These are phyloP conservation scores for Neckera pumila DNA, from an alignment of 225 moss, liverwort and hornwort species.

Conservation along the genomic window DNA sequence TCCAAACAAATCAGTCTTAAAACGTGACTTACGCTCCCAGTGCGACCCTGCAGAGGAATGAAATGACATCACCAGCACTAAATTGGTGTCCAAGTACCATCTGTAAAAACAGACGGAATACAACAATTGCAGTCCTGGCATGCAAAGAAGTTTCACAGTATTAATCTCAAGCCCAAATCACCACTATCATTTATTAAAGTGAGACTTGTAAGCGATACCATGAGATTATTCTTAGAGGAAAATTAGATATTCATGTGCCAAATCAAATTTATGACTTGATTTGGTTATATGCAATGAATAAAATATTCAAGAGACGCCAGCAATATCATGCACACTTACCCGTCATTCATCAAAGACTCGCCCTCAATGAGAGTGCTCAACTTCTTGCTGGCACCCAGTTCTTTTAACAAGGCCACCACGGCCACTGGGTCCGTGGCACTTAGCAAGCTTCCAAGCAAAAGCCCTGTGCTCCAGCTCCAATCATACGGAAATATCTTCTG, in stretches of 20 bases:
- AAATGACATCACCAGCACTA: conserved; percentile 35
- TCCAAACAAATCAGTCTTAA: not conserved
- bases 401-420: conserved; percentile 84
- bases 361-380: conserved; percentile 91
- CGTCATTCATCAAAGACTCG: conserved; percentile 96
- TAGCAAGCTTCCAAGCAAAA: conserved; percentile 79
- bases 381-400: conserved; percentile 93
- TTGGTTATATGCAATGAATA: not conserved
- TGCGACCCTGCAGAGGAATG: conserved; percentile 66
- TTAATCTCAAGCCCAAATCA: not conserved
- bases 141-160: not conserved
- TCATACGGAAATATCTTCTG: conserved; percentile 76
- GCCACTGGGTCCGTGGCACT: conserved; percentile 98
- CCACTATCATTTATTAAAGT: not conserved
- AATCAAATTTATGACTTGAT: not conserved
- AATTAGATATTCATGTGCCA: not conserved
- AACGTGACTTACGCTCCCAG: conserved; percentile 71
- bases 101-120: conserved; percentile 59
- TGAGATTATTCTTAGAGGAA: not conserved
- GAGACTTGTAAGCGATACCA: not conserved
- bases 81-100: conserved; percentile 63
- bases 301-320: not conserved
- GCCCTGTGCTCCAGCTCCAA: conserved; percentile 89
- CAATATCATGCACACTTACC: conserved; percentile 22
- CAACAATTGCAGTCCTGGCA: conserved; percentile 85